These are phyloP conservation scores for Heliamphora pulchella DNA, from an alignment of 179 eudicot species.

Conservation along the genomic window DNA sequence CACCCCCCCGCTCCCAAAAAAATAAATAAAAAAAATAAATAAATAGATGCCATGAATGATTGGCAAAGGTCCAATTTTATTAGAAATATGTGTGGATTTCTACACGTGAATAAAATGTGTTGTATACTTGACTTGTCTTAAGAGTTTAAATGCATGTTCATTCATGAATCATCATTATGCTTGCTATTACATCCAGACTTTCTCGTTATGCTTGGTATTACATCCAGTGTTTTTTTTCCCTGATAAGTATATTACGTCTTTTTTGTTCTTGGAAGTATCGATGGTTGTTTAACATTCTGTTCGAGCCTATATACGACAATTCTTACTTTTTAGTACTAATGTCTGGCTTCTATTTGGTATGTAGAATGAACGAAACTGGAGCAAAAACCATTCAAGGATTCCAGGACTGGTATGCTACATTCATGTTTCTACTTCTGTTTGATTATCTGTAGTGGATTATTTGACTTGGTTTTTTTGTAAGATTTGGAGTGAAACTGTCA, in stretches of 20 bases:
- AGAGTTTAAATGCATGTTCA: neutral
- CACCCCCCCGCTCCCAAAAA: too few species aligned
- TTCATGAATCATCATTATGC: neutral
- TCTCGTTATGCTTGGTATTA: neutral
- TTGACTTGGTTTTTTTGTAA: neutral
- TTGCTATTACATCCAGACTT: neutral
- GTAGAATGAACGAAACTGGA: constrained; percentile 32
- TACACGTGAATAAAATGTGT: neutral
- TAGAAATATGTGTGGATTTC: neutral
- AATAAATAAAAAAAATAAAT: too few species aligned
- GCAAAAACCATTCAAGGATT: constrained; percentile 36
- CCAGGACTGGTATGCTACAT: constrained; percentile 57
- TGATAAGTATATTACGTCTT: too few species aligned
- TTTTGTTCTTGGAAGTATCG: neutral
- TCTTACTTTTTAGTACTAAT: neutral
- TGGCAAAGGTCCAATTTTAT: neutral
- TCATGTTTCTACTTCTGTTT: neutral
- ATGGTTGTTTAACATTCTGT: neutral
- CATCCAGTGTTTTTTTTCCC: neutral
- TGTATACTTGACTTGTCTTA: neutral
- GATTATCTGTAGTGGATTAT: neutral
- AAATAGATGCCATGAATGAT: constrained; percentile 3
- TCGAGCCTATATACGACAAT: neutral
- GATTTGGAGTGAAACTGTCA: neutral
- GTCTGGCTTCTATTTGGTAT: constrained; percentile 13